These are phyloP conservation scores for Fraxinus greggii DNA, from an alignment of 305 asterid species.

Conservation along the genomic window DNA sequence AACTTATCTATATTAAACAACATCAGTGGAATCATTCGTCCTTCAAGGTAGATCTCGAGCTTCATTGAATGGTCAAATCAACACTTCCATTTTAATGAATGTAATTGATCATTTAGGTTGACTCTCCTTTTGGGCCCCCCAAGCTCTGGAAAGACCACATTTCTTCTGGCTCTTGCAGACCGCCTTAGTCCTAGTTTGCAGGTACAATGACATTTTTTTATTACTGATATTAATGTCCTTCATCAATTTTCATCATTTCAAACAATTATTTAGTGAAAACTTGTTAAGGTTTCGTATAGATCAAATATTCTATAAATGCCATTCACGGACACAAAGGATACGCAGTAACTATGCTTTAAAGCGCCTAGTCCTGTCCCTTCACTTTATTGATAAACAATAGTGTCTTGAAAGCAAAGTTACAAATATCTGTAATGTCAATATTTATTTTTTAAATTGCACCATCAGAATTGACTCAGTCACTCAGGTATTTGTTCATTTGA, in stretches of 20 bases:
- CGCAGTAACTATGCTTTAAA: neutral
- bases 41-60: constrained; percentile 50
- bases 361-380: neutral
- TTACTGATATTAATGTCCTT: neutral
- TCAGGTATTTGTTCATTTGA: neutral
- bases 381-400: neutral
- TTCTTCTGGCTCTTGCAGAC: constrained; percentile 81
- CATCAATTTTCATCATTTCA: constrained; percentile 1
- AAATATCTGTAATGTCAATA: neutral
- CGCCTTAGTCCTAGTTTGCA: constrained; percentile 57
- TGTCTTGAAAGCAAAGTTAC: neutral
- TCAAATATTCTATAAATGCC: neutral
- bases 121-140: constrained; percentile 86
- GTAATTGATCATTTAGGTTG: constrained; percentile 39
- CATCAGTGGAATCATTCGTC: constrained; percentile 61
- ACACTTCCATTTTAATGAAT: constrained; percentile 18
- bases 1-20: constrained; percentile 51
- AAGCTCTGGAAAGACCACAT: constrained; percentile 79
- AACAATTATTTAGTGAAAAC: neutral
- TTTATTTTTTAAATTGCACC: neutral
- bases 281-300: neutral
- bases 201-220: constrained; percentile 34
- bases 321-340: neutral
- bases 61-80: constrained; percentile 2
- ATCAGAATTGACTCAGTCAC: neutral